phyloP scores from a whole-genome alignment of 345 rosid genomes.

The Rhodomyrtus tomentosa region DNA sequence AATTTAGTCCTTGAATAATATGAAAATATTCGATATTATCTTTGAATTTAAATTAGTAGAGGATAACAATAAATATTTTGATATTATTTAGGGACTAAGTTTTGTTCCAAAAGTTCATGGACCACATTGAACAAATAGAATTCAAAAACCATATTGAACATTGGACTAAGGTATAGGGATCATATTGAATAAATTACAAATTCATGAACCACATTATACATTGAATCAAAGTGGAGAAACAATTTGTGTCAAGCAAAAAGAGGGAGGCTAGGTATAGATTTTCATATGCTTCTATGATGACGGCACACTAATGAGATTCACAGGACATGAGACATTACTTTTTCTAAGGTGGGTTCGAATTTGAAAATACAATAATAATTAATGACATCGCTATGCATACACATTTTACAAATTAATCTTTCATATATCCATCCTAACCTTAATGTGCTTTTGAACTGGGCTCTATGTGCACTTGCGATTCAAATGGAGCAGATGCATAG shows the following conservation, averaged over 20 bases:
- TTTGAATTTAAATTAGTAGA: too few species aligned
- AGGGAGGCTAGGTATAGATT: not conserved
- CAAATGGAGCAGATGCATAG: not conserved
- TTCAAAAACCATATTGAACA: too few species aligned
- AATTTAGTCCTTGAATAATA: too few species aligned
- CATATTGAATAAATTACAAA: too few species aligned
- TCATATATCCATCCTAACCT: not conserved
- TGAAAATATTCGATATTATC: too few species aligned
- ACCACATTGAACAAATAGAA: too few species aligned
- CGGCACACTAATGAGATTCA: not conserved
- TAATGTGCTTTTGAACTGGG: not conserved
- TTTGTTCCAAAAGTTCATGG: too few species aligned
- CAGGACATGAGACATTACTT: not conserved
- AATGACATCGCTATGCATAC: not conserved
- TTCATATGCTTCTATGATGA: not conserved
- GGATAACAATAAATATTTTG: too few species aligned
- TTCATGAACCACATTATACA: too few species aligned
- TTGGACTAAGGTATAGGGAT: too few species aligned
- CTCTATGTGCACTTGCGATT: not conserved
- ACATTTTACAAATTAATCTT: not conserved
- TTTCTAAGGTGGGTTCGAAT: not conserved
- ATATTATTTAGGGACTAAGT: too few species aligned
- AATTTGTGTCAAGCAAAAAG: not conserved
- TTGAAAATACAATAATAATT: not conserved
- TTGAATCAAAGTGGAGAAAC: too few species aligned